Evolutionary conservation across 2,329 filamentous ascomycete species (phyloP), one percentile per base, ranked within the genome.

Genomic region (Thelonectria olida): DNA sequence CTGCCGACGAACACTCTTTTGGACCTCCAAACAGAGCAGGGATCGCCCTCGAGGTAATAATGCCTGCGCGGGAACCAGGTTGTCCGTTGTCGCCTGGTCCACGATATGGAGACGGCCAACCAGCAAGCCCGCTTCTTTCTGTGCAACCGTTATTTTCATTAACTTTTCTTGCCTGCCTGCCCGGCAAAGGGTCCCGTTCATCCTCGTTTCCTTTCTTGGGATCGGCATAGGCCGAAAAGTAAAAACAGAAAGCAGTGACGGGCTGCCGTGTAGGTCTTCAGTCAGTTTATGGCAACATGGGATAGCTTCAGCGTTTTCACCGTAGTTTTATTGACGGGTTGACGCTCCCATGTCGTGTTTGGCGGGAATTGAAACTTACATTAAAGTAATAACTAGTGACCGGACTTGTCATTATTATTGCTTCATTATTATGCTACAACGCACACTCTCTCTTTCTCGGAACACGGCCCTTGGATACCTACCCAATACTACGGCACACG

Each of bases 1-100:
- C 53, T 61, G 47, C 22, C 38, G 47, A 59, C 28, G 51, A 57
- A 54, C 41, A 54, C 36, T 20, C n/a, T 39, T 54, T 23, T 38
- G 27, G 45, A 7, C 41, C 20, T 51, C 38, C 36, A 38, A 55
- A 42, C 9, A 7, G 3, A 61, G 44, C 42, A 52, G 25, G 48
- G 12, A 51, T 49, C n/a, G 39, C 13, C 59, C 19, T 44, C 54
- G 47, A 34, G 31, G 39, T n/a, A n/a, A n/a, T n/a, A 42, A 42
- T 23, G 39, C 47, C 25, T 27, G 31, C 22, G 19, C 25, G 22
- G 13, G 22, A 28, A 47, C 51, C 15, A 10, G 51, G 50, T 23
- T 44, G 25, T 19, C n/a, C n/a, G n/a, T n/a, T 42, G 50, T 45
- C n/a, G n/a, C n/a, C n/a, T 54, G 51, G 51, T 54, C 51, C 47